These are phyloP conservation scores for Uronychia setigera DNA, from an alignment of 73 alveolate genomes.

Conservation along the genomic window DNA sequence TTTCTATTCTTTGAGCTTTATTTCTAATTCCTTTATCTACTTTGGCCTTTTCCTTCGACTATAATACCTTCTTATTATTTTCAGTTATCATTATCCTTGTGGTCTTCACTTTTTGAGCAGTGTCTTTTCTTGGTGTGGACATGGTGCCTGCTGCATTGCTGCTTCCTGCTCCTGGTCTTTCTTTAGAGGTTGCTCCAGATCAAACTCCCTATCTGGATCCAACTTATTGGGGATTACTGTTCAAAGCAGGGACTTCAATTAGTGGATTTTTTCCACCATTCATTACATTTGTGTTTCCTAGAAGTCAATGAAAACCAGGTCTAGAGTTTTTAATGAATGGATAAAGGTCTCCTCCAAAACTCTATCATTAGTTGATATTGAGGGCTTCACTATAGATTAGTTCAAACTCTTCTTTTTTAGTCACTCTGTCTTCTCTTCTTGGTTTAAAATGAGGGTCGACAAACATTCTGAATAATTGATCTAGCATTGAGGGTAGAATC, in stretches of 20 bases:
- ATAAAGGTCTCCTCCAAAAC: not conserved
- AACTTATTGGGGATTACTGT: no score
- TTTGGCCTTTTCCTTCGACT: not conserved
- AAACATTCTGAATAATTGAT: slow-evolving; percentile 42
- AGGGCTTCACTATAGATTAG: slow-evolving; percentile 20
- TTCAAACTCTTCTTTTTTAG: slow-evolving; percentile 22
- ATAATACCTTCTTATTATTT: not conserved
- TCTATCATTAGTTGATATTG: not conserved
- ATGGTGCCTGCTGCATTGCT: no score
- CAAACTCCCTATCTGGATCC: no score
- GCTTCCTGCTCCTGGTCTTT: no score
- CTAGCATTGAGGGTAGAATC: slow-evolving; percentile 50
- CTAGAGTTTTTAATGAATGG: not conserved
- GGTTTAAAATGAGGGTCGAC: slow-evolving; percentile 62
- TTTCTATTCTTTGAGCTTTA: not conserved
- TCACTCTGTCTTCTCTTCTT: not conserved
- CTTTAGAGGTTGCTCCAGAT: no score
- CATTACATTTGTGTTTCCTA: not conserved
- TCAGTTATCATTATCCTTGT: not conserved
- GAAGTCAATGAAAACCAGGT: not conserved
- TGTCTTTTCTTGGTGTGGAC: no score
- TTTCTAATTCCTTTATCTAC: not conserved
- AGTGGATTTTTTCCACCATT: not conserved
- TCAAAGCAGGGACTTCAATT: no score
- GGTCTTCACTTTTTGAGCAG: no score